Conservation (phyloP, 768 basidiomycete genomes). For the Podaxis rugospora region DNA sequence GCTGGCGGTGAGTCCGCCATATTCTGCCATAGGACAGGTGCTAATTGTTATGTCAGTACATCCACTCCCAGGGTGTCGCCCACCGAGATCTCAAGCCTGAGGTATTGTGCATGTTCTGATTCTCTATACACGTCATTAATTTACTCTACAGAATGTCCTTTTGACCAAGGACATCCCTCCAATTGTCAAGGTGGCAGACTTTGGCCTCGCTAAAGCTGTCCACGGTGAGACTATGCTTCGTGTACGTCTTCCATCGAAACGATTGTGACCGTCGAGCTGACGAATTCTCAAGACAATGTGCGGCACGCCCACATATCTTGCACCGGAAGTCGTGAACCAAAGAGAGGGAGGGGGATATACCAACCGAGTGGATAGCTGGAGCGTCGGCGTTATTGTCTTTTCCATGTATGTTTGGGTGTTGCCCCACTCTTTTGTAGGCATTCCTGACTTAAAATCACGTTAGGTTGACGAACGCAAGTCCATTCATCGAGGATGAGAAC, state of each 20-base stretch:
- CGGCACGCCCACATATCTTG: slow-evolving; percentile 92
- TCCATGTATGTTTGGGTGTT: slow-evolving; percentile 57
- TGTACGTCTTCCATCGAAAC: slow-evolving; percentile 35
- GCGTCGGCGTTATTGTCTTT: slow-evolving; percentile 91
- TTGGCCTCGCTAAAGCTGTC: slow-evolving; percentile 92
- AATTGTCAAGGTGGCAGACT: slow-evolving; percentile 87
- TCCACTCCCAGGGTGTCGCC: slow-evolving; percentile 71
- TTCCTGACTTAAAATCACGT: slow-evolving; percentile 10
- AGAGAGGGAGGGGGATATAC: slow-evolving; percentile 70
- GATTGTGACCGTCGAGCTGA: slow-evolving; percentile 5
- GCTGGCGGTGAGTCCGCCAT: slow-evolving; percentile 45
- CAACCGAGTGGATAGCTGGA: slow-evolving; percentile 93
- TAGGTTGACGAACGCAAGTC: slow-evolving; percentile 73
- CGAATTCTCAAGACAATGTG: slow-evolving; percentile 72
- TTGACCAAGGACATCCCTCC: slow-evolving; percentile 70
- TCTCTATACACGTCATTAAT: background rate
- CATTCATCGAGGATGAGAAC: slow-evolving; percentile 77
- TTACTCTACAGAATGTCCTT: slow-evolving; percentile 64
- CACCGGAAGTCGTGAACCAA: slow-evolving; percentile 84
- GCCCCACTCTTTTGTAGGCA: background rate
- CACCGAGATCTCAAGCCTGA: slow-evolving; percentile 96
- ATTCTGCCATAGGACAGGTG: background rate
- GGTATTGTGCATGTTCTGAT: slow-evolving; percentile 29
- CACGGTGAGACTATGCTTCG: slow-evolving; percentile 73
- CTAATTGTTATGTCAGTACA: slow-evolving; percentile 36